Base-by-base conservation (phyloP, 2,329 filamentous ascomycete genomes). In the Bipolaris victoriae region DNA sequence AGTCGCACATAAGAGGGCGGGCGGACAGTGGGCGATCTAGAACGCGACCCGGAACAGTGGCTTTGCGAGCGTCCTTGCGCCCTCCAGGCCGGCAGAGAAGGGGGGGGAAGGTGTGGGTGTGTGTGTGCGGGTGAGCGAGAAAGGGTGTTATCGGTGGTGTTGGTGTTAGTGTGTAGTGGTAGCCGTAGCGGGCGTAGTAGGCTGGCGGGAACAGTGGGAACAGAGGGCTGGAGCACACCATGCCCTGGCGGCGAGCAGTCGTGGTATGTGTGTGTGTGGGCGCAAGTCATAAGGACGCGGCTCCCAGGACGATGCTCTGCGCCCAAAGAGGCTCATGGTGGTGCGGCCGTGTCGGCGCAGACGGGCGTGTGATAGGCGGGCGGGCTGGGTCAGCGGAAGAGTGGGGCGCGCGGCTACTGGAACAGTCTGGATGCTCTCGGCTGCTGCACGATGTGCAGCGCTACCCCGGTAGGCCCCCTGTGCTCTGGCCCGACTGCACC, bases 1-100 rank as follows among this genome's bases (percentile, higher is more conserved):
- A 63, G 66, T 66, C 58, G 66, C 55, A 66, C 64, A 66, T 62
- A 61, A 65, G 61, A 67, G 65, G 60, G 62, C 62, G 64, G 62
- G 64, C 57, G 54, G 49, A 56, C 63, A 63, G 55, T 55, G 61
- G 64, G 51, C 61, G 63, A 72, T 74, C 71, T 73, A 73, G 70
- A 73, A 73, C 71, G 58, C 59, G 61, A 59, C 52, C 63, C 66
- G 64, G 62, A 60, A 62, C 56, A 54, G 65, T 65, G 66, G 60
- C 66, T 65, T 57, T 66, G 68, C 68, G 63, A 58, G 60, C 15
- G 15, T 58, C 58, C 60, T 61, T 52, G 54, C 46, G 48, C 49
- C 22, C 56, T 51, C 52, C 20, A 49, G 41, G 50, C 40, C 53
- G 45, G 47, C 54, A 20, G 37, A 26, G 40, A 24, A 11, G 9